Evolutionary conservation across 805 yeast species (phyloP).

Genomic region (Starmerella davenportii): DNA sequence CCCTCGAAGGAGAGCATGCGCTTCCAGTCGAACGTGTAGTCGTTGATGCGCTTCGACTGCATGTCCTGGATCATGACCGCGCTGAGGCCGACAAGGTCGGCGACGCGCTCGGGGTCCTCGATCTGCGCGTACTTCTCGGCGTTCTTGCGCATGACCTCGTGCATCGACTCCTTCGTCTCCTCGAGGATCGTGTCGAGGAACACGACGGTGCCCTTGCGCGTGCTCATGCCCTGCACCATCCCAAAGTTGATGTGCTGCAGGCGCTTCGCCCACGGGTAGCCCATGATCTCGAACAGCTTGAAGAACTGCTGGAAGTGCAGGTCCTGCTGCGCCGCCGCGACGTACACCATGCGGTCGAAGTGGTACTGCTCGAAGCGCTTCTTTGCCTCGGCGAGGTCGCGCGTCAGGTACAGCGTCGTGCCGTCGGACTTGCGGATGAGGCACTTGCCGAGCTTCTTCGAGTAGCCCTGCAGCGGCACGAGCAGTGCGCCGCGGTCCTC

Average conservation of each 20-base stretch:
- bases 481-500: conserved; percentile 84
- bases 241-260: conserved; percentile 84
- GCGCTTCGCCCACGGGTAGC: conserved; percentile 65
- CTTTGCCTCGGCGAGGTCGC: conserved; percentile 94
- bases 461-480: conserved; percentile 66
- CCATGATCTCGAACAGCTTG: conserved; percentile 82
- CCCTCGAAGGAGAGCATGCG: conserved; percentile 98
- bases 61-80: conserved; percentile 99
- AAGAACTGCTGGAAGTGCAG: conserved; percentile 85
- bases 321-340: conserved; percentile 92
- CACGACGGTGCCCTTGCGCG: conserved; percentile 97
- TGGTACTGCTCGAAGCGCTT: conserved; percentile 68
- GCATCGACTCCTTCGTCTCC: conserved; percentile 87
- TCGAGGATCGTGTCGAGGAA: conserved; percentile 84
- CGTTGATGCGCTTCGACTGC: conserved; percentile 92
- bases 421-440: conserved; percentile 90
- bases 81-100: conserved; percentile 87
- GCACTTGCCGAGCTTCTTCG: conserved; percentile 84
- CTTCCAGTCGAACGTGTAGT: conserved; percentile 93
- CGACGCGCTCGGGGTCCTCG: conserved; percentile 83
- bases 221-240: conserved; percentile 96
- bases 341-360: conserved; percentile 92
- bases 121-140: conserved; percentile 81
- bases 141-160: conserved; percentile 87
- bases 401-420: conserved; percentile 78